Evolutionary conservation across 495 filamentous ascomycete species (phyloP).

Genomic region (Neurospora discreta): DNA sequence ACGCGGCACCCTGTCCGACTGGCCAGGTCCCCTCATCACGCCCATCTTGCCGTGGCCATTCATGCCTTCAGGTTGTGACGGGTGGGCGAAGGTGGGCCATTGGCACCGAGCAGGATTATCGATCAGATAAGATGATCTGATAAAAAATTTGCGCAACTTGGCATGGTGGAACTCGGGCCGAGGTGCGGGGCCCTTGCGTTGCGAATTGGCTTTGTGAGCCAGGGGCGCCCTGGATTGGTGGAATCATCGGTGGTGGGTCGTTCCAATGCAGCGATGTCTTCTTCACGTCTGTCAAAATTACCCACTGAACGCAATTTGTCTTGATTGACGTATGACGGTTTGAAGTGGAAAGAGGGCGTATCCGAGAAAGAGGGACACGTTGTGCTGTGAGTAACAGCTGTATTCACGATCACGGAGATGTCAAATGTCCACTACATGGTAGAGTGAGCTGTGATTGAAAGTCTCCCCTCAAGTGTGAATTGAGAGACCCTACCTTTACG

Average conservation of each 20-base stretch:
- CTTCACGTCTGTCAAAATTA: not conserved
- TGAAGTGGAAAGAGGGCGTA: not conserved
- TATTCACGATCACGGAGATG: not conserved
- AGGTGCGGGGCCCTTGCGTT: not conserved
- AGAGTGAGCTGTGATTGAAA: not conserved
- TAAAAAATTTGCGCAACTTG: conserved; percentile 9
- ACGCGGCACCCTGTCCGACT: not conserved
- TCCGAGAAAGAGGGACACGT: not conserved
- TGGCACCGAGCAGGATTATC: not conserved
- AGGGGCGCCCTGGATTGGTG: not conserved
- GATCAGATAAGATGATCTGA: conserved; percentile 11
- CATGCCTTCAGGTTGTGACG: not conserved
- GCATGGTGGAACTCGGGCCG: not conserved
- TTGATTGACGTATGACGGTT: not conserved
- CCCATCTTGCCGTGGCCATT: not conserved
- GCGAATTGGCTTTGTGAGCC: not conserved
- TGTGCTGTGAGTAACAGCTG: not conserved
- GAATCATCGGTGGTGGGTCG: not conserved
- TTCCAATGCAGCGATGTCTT: not conserved
- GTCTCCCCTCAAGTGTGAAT: not conserved
- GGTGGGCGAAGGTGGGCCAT: not conserved
- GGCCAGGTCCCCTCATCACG: not conserved
- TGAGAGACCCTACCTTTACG: not conserved
- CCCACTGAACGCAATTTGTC: not conserved
- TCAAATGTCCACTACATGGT: not conserved